A percentile compares a stretch with the other conserved stretches of the same genome.
Evolutionary conservation across 2,329 filamentous ascomycete species (phyloP).

Genomic region (Colletotrichum coccodes): DNA sequence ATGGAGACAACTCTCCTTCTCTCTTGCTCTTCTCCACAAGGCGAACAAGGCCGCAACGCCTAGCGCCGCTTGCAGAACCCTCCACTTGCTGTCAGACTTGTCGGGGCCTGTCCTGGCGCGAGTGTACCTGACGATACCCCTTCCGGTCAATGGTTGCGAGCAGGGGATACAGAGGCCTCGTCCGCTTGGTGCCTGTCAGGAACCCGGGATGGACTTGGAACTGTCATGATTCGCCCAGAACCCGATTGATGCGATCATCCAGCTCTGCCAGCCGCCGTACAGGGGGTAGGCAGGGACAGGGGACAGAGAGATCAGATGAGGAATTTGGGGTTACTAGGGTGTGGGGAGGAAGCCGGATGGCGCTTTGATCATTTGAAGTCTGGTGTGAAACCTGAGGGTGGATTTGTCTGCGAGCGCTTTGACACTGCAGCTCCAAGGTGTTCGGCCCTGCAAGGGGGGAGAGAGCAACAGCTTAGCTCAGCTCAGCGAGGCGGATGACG

Average conservation of each 20-base stretch:
- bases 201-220: slow-evolving; percentile 12
- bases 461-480: neutral
- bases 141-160: slow-evolving; percentile 18
- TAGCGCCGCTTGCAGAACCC: neutral
- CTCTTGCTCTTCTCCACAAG: slow-evolving; percentile 14
- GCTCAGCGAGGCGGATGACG: neutral
- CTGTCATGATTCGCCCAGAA: slow-evolving; percentile 21
- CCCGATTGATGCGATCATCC: slow-evolving; percentile 28
- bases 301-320: slow-evolving; percentile 26
- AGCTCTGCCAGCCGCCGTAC: slow-evolving; percentile 26
- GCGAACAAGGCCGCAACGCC: slow-evolving; percentile 9
- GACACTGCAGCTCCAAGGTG: slow-evolving; percentile 4
- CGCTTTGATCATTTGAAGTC: slow-evolving; percentile 31
- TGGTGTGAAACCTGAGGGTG: slow-evolving; percentile 30
- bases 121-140: slow-evolving; percentile 3
- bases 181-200: slow-evolving; percentile 19
- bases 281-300: slow-evolving; percentile 15
- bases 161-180: slow-evolving; percentile 2
- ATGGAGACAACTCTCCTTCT: slow-evolving; percentile 16
- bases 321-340: slow-evolving; percentile 27
- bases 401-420: slow-evolving; percentile 29
- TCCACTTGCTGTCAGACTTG: slow-evolving; percentile 18
- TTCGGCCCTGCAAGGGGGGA: slow-evolving; percentile 1
- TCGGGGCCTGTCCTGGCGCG: neutral
- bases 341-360: slow-evolving; percentile 7